These are phyloP conservation scores for Euphrasia confusa DNA, from an alignment of 257 asterid genomes.

Conservation along the genomic window DNA sequence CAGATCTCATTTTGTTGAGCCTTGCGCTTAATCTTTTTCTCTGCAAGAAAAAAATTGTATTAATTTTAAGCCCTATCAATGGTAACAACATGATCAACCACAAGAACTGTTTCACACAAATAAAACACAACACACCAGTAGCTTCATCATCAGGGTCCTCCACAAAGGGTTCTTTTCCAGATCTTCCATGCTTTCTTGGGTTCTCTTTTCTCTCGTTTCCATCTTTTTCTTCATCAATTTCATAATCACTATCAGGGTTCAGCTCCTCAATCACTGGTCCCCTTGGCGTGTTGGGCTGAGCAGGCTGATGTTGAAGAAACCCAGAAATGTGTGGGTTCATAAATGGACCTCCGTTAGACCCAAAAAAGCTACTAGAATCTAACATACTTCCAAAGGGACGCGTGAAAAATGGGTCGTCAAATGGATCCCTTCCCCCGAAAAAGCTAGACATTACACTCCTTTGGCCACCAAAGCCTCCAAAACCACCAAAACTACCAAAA, in stretches of 20 bases:
- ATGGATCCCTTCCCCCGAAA: slow-evolving; percentile 79
- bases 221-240: slow-evolving; percentile 42
- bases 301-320: slow-evolving; percentile 40
- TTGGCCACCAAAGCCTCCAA: slow-evolving; percentile 53
- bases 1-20: slow-evolving; percentile 35
- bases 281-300: slow-evolving; percentile 43
- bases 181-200: slow-evolving; percentile 72
- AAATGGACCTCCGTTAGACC: slow-evolving; percentile 38
- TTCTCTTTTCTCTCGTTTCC: slow-evolving; percentile 36
- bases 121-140: slow-evolving; percentile 39
- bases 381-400: slow-evolving; percentile 57
- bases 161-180: slow-evolving; percentile 63
- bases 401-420: slow-evolving; percentile 82
- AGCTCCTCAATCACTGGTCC: slow-evolving; percentile 90
- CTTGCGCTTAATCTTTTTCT: slow-evolving; percentile 50
- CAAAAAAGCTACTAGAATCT: slow-evolving; percentile 40
- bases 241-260: slow-evolving; percentile 61
- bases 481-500: slow-evolving; percentile 33
- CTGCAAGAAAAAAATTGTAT: slow-evolving; percentile 29
- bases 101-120: background rate
- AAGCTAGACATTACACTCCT: slow-evolving; percentile 45
- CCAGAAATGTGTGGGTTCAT: slow-evolving; percentile 40
- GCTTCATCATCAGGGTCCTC: slow-evolving; percentile 68
- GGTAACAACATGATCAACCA: slow-evolving; percentile 3
- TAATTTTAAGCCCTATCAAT: background rate